A percentile compares a stretch with the other conserved stretches of the same genome.
Conservation (phyloP, 1,284 basidiomycete genomes). For the Singerocomus inundabilis region DNA sequence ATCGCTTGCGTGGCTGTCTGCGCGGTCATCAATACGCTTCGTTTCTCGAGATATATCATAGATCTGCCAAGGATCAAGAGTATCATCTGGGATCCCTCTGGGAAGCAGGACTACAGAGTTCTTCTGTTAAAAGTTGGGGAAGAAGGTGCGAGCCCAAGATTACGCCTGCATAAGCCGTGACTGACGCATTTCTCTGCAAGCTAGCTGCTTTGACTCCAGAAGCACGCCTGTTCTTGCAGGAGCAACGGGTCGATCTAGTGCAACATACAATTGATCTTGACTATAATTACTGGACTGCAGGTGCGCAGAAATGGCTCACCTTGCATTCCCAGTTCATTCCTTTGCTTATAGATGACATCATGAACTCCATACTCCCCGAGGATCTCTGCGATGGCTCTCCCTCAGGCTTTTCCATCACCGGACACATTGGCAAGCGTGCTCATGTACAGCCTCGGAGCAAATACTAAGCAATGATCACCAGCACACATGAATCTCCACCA, state of each 20-base stretch:
- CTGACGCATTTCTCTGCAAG: slow-evolving; percentile 40
- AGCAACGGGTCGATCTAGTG: slow-evolving; percentile 54
- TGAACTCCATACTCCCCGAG: slow-evolving; percentile 77
- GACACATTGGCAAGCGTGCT: slow-evolving; percentile 76
- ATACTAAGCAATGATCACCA: slow-evolving; percentile 24
- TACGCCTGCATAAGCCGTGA: slow-evolving; percentile 3
- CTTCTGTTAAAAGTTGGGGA: slow-evolving; percentile 59
- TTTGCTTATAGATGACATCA: slow-evolving; percentile 68
- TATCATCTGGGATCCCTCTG: slow-evolving; percentile 52
- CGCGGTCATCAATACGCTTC: neutral
- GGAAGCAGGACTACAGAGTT: slow-evolving; percentile 50
- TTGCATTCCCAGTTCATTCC: slow-evolving; percentile 1
- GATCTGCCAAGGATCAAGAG: slow-evolving; percentile 66
- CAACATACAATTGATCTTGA: slow-evolving; percentile 62
- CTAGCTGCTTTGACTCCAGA: slow-evolving; percentile 64
- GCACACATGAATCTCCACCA: slow-evolving; percentile 89
- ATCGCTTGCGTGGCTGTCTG: slow-evolving; percentile 7
- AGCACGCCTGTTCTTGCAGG: slow-evolving; percentile 52
- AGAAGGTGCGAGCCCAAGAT: slow-evolving; percentile 48
- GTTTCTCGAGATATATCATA: slow-evolving; percentile 47
- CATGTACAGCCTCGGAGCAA: neutral
- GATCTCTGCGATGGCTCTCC: slow-evolving; percentile 78
- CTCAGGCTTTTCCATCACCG: slow-evolving; percentile 83
- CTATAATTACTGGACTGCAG: slow-evolving; percentile 85
- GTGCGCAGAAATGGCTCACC: slow-evolving; percentile 41